Evolutionary conservation across 2,329 filamentous ascomycete genomes (phyloP).

Genomic region (Tolypocladium ophioglossoides): DNA sequence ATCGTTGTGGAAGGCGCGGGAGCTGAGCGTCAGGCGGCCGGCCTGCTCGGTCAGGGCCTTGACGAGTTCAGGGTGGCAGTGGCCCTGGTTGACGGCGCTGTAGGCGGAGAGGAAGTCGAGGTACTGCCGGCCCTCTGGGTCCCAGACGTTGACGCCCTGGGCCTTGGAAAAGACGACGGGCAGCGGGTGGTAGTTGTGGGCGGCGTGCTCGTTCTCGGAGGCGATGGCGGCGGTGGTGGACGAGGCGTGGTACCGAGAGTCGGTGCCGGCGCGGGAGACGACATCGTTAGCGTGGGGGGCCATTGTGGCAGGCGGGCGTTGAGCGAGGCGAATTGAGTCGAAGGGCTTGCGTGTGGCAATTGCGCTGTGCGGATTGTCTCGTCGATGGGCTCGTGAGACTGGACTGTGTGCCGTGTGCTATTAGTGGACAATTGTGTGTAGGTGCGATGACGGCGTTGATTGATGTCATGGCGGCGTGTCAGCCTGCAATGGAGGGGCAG

Average conservation of each 20-base stretch:
- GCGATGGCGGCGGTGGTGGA: slow-evolving; percentile 73
- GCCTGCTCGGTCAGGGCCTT: slow-evolving; percentile 87
- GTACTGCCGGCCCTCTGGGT: slow-evolving; percentile 91
- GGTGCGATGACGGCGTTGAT: neutral
- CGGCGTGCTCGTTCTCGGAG: slow-evolving; percentile 73
- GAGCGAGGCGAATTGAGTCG: neutral
- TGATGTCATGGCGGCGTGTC: neutral
- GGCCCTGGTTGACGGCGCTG: slow-evolving; percentile 94
- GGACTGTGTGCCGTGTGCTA: neutral
- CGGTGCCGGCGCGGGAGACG: slow-evolving; percentile 13
- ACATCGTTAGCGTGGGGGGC: slow-evolving; percentile 45
- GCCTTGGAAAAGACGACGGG: slow-evolving; percentile 87
- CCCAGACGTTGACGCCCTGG: slow-evolving; percentile 83
- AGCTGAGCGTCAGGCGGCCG: slow-evolving; percentile 79
- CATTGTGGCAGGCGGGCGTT: slow-evolving; percentile 28
- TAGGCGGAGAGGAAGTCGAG: slow-evolving; percentile 98
- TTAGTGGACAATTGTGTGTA: neutral
- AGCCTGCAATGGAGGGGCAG: neutral
- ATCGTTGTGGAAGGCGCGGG: slow-evolving; percentile 94
- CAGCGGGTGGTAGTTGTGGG: slow-evolving; percentile 97
- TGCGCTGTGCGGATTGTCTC: neutral
- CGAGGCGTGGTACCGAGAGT: slow-evolving; percentile 55
- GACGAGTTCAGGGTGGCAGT: slow-evolving; percentile 93
- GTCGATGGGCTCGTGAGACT: neutral
- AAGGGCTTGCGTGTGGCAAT: neutral